These are phyloP conservation scores for Geotrichum reessii DNA, from an alignment of 1,139 yeast species.

Conservation along the genomic window DNA sequence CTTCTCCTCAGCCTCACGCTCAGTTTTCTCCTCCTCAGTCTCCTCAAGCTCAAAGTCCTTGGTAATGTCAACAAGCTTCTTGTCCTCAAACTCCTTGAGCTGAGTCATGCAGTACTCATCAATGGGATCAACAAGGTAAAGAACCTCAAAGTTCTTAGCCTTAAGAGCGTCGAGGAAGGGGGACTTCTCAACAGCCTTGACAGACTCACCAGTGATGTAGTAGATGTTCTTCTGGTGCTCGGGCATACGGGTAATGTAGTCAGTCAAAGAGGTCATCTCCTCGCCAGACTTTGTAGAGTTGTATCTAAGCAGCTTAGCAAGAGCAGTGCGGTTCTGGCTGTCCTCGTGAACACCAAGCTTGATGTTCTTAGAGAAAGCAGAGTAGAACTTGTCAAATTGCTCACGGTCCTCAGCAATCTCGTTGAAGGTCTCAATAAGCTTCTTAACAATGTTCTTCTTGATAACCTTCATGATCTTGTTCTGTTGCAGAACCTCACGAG, in stretches of 20 bases:
- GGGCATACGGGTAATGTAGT: slow-evolving; percentile 98
- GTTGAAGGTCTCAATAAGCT: slow-evolving; percentile 95
- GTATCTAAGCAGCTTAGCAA: slow-evolving; percentile 95
- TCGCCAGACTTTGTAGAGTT: slow-evolving; percentile 90
- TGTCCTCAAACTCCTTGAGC: slow-evolving; percentile 98
- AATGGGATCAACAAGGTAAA: slow-evolving; percentile 97
- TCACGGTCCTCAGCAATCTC: slow-evolving; percentile 99
- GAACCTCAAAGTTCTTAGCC: slow-evolving; percentile 97
- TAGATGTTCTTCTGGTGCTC: slow-evolving; percentile 99
- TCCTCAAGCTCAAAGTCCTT: slow-evolving; percentile 99
- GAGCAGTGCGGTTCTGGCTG: slow-evolving; percentile 91
- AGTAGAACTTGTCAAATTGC: slow-evolving; percentile 97
- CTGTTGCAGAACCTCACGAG: slow-evolving; percentile 99
- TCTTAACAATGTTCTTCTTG: slow-evolving; percentile 98
- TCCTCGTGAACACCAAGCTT: slow-evolving; percentile 99
- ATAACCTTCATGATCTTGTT: slow-evolving; percentile 99
- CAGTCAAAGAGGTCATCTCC: slow-evolving; percentile 89
- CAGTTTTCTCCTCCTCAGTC: slow-evolving; percentile 93
- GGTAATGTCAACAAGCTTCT: slow-evolving; percentile 97
- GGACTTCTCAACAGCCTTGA: slow-evolving; percentile 96
- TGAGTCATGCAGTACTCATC: slow-evolving; percentile 99
- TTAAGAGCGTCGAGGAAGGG: slow-evolving; percentile 99
- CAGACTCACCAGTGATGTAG: slow-evolving; percentile 98
- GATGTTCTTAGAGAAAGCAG: slow-evolving; percentile 96
- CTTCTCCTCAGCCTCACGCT: slow-evolving; percentile 88